Conservation (phyloP, 2,329 filamentous ascomycete genomes). For the Hortaea sp. region DNA sequence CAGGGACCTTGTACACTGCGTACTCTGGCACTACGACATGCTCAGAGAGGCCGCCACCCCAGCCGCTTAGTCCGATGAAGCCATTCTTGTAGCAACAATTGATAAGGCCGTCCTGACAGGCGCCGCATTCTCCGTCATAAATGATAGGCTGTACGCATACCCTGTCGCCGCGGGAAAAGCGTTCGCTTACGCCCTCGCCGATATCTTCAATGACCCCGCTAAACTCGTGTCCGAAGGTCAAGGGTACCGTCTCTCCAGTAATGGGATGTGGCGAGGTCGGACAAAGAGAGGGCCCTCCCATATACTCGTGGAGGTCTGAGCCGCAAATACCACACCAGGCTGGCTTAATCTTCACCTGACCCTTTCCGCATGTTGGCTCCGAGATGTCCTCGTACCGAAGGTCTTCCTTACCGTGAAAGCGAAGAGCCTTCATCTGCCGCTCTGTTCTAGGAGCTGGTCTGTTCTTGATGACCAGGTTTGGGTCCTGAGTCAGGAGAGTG, state of each 20-base stretch:
- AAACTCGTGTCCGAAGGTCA: slow-evolving; percentile 47
- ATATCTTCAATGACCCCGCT: slow-evolving; percentile 43
- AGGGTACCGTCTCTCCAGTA: slow-evolving; percentile 40
- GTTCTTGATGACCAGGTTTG: background rate
- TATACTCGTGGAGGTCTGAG: slow-evolving; percentile 24
- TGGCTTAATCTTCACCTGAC: slow-evolving; percentile 28
- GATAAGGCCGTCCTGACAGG: slow-evolving; percentile 42
- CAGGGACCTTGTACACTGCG: slow-evolving; percentile 38
- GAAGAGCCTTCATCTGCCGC: slow-evolving; percentile 26
- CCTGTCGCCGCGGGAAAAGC: slow-evolving; percentile 37
- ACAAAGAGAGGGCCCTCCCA: slow-evolving; percentile 24
- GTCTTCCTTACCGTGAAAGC: slow-evolving; percentile 29
- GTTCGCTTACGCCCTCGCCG: slow-evolving; percentile 37
- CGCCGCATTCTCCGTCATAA: slow-evolving; percentile 43
- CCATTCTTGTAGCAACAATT: slow-evolving; percentile 47
- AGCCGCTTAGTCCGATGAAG: slow-evolving; percentile 43
- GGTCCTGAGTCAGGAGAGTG: background rate
- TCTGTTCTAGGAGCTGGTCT: slow-evolving; percentile 1
- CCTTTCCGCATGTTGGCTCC: slow-evolving; percentile 22
- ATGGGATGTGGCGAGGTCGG: slow-evolving; percentile 44
- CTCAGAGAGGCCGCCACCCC: slow-evolving; percentile 44
- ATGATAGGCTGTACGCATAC: slow-evolving; percentile 41
- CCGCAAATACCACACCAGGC: slow-evolving; percentile 28
- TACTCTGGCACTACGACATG: slow-evolving; percentile 41
- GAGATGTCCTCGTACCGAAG: slow-evolving; percentile 26